phyloP scores from a whole-genome alignment of 495 filamentous ascomycete genomes.

The Aspergillus carlsbadensis region DNA sequence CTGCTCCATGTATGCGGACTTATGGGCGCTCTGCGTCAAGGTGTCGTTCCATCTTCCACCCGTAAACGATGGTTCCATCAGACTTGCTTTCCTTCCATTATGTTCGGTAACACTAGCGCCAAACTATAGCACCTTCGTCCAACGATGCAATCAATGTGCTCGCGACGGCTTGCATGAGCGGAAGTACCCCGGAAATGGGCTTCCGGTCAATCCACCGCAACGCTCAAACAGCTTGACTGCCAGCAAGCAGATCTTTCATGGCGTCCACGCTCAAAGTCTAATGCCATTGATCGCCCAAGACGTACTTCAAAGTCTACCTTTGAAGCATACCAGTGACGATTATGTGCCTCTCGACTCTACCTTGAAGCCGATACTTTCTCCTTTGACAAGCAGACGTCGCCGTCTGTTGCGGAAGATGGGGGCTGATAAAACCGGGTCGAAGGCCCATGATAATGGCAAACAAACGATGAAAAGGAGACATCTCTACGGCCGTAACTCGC shows the following conservation, averaged over 20 bases:
- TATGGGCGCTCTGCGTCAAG: slow-evolving; percentile 34
- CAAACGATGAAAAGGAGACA: not conserved
- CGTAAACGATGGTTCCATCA: not conserved
- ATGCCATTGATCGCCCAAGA: slow-evolving; percentile 18
- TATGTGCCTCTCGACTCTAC: slow-evolving; percentile 25
- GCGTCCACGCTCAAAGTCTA: slow-evolving; percentile 8
- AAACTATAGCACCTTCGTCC: slow-evolving; percentile 27
- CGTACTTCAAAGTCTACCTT: slow-evolving; percentile 8
- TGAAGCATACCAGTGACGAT: slow-evolving; percentile 14
- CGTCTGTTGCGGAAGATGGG: slow-evolving; percentile 7
- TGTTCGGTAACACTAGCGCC: slow-evolving; percentile 33
- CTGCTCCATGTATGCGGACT: slow-evolving; percentile 30
- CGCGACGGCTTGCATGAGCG: not conserved
- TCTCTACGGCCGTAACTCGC: not conserved
- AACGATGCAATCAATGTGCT: slow-evolving; percentile 11
- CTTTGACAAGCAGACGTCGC: slow-evolving; percentile 8
- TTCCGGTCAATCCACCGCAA: slow-evolving; percentile 26
- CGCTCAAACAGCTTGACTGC: slow-evolving; percentile 27
- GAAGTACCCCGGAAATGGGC: slow-evolving; percentile 27
- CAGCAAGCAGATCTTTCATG: slow-evolving; percentile 22
- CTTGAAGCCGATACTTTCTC: slow-evolving; percentile 20
- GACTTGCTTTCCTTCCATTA: slow-evolving; percentile 31
- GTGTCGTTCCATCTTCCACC: slow-evolving; percentile 11
- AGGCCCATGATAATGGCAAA: slow-evolving; percentile 3
- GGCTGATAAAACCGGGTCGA: slow-evolving; percentile 8